Base-by-base conservation (phyloP, 164 flowering plant species). In the Macadamia tetraphylla region DNA sequence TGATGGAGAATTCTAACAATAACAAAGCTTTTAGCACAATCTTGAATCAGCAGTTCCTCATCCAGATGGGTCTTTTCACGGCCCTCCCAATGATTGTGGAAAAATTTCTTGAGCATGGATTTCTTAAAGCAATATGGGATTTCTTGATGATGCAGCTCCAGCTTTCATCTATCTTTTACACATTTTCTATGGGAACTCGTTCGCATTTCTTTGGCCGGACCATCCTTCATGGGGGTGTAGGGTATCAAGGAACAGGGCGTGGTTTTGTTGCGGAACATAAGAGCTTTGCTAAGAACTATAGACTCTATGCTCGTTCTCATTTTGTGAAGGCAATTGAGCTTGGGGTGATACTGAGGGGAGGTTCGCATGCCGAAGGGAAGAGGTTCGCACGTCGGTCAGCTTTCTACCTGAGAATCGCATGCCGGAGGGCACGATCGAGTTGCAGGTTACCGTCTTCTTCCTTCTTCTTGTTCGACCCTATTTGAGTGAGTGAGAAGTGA, bases 11-110 rank as follows among this genome's bases (percentile, higher is more conserved):
- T 23, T 23, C 23, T 23, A 23, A 23, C 23, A 23, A 23, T 23
- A 23, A 23, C 23, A 23, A 23, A 23, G 23, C 23, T 23, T 0
- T 23, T 23, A 0, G 23, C 23, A 23, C 23, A 23, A 23, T 23
- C 23, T 23, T 23, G 23, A 23, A 23, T 23, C 0, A 23, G 23
- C 23, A 23, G 0, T 23, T 23, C 23, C 23, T 23, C 23, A 23
- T 94, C 68, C 98, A 94, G 74, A 77, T 94, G 40, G 99, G 99
- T 58, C 61, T 94, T 17, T 94, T 94, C 84, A 90, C 92, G 59
- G 95, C 97, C n/a, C 89, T 94, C 9, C 97, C 99, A 0, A 92
- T 94, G 95, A 73, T 94, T 68, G 84, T 94, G 43, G 99, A 94
- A 78, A 90, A 87, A 68, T 75, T 89, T 51, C 83, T 94, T 4